Conservation (phyloP, 2,329 filamentous ascomycete genomes). For the Septoria linicola region DNA sequence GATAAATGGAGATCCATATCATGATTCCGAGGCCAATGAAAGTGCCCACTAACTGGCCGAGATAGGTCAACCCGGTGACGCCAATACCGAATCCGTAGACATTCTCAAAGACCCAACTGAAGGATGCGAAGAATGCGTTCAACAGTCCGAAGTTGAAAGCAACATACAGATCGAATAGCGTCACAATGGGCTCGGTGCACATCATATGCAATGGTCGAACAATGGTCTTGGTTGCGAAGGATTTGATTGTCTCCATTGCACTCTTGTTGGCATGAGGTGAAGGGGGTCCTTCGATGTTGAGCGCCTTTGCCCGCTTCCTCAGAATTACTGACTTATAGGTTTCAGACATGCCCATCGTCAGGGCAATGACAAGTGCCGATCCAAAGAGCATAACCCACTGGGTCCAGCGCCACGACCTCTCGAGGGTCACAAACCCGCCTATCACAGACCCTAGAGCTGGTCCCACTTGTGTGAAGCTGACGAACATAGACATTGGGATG, state of each 20-base stretch:
- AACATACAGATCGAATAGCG: slow-evolving; percentile 25
- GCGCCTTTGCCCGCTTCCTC: slow-evolving; percentile 28
- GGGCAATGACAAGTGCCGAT: slow-evolving; percentile 26
- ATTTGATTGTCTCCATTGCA: background rate
- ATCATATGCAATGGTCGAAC: slow-evolving; percentile 34
- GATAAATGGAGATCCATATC: slow-evolving; percentile 6
- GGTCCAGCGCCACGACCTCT: slow-evolving; percentile 38
- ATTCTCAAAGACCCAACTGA: slow-evolving; percentile 25
- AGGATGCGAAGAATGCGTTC: slow-evolving; percentile 30
- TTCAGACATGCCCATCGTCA: slow-evolving; percentile 38
- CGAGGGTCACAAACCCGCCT: slow-evolving; percentile 34
- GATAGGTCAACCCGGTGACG: slow-evolving; percentile 28
- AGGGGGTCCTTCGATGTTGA: slow-evolving; percentile 21
- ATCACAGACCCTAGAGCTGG: slow-evolving; percentile 28
- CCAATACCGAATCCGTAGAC: slow-evolving; percentile 29
- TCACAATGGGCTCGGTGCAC: slow-evolving; percentile 36
- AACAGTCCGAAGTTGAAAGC: slow-evolving; percentile 29
- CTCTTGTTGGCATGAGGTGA: slow-evolving; percentile 8
- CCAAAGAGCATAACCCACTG: slow-evolving; percentile 36
- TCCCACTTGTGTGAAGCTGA: slow-evolving; percentile 12
- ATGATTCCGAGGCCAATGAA: slow-evolving; percentile 16
- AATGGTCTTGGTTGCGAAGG: slow-evolving; percentile 20
- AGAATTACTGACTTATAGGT: slow-evolving; percentile 36
- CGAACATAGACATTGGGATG: slow-evolving; percentile 20
- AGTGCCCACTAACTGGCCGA: slow-evolving; percentile 28